Conservation (phyloP, 257 asterid genomes). For the Solanum commersonii region DNA sequence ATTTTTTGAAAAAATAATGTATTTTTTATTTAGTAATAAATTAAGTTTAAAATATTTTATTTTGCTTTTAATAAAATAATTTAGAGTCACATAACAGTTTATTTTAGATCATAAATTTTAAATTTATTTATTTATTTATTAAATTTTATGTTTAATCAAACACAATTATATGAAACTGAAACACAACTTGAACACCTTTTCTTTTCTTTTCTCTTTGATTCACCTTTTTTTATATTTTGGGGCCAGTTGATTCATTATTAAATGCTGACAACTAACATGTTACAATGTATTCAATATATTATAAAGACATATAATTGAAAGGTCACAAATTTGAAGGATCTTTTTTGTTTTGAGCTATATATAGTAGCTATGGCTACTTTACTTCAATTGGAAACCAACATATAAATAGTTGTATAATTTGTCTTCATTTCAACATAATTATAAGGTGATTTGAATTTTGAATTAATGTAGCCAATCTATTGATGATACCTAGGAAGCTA, state of each 20-base stretch:
- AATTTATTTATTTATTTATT: too few relatives aligned
- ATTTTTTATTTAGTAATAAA: not conserved
- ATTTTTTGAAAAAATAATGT: not conserved
- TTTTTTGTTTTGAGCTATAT: not conserved
- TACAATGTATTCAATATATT: not conserved
- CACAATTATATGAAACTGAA: too few relatives aligned
- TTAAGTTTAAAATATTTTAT: not conserved
- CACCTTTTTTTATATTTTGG: not conserved
- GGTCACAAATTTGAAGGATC: not conserved
- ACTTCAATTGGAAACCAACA: not conserved
- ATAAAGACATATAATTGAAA: not conserved
- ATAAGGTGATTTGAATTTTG: not conserved
- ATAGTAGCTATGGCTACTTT: not conserved
- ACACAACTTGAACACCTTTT: too few relatives aligned
- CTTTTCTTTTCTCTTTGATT: not conserved
- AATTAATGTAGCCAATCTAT: not conserved
- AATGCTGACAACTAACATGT: not conserved
- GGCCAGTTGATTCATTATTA: not conserved
- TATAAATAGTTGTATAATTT: not conserved
- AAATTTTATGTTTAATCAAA: too few relatives aligned
- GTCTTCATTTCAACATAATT: not conserved
- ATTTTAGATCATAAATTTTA: not conserved
- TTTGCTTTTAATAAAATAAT: not conserved
- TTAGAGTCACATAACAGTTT: not conserved
- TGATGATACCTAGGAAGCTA: not conserved